phyloP scores from a whole-genome alignment of 116 monocot genomes.

The Zostera marina region DNA sequence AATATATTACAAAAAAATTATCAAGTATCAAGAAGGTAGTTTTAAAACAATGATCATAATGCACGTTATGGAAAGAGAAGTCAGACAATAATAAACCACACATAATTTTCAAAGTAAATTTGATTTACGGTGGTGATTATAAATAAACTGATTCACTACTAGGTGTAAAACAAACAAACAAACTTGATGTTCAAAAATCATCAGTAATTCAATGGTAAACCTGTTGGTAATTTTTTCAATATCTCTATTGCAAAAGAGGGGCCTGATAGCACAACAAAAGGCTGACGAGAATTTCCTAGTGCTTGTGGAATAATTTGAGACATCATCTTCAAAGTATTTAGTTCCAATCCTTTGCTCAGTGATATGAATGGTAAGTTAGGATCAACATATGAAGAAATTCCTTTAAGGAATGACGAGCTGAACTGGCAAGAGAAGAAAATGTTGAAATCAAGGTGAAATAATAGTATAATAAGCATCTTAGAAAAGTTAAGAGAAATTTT shows the following conservation, averaged over 20 bases:
- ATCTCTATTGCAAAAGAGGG: slow-evolving; percentile 91
- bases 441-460: not conserved
- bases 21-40: not conserved
- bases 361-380: slow-evolving; percentile 91
- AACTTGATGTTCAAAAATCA: not conserved
- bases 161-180: not conserved
- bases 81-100: not conserved
- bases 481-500: not conserved
- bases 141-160: not conserved
- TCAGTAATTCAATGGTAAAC: slow-evolving; percentile 10
- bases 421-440: slow-evolving; percentile 42
- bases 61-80: not conserved
- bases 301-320: slow-evolving; percentile 90
- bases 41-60: not conserved
- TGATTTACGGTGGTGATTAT: not conserved
- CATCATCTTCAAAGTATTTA: slow-evolving; percentile 86
- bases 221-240: slow-evolving; percentile 93
- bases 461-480: not conserved
- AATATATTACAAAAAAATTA: not conserved
- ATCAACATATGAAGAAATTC: slow-evolving; percentile 68
- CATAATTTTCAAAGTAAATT: not conserved
- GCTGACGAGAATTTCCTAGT: slow-evolving; percentile 70
- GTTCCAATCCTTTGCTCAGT: slow-evolving; percentile 89
- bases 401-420: slow-evolving; percentile 90
- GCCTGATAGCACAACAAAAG: slow-evolving; percentile 78